These are phyloP conservation scores for Trichocladium antarcticum DNA, from an alignment of 495 filamentous ascomycete genomes.

Conservation along the genomic window DNA sequence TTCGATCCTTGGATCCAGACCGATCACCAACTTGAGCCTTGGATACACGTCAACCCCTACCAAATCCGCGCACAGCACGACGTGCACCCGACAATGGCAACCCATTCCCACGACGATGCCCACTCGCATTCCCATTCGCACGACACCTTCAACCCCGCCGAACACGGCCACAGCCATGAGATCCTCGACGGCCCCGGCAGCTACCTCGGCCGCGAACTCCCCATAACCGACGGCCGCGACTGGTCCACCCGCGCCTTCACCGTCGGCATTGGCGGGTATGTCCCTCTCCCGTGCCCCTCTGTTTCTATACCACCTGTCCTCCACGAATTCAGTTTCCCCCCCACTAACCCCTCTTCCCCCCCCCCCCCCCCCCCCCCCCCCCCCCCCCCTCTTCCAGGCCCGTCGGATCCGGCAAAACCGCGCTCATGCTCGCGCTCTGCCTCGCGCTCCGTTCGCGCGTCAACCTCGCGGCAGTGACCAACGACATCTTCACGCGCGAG, in stretches of 20 bases:
- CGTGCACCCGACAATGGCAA: constrained; percentile 7
- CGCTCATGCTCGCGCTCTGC: constrained; percentile 86
- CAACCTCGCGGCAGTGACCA: constrained; percentile 90
- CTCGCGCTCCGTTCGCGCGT: constrained; percentile 52
- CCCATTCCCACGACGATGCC: constrained; percentile 24
- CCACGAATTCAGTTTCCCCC: too few species aligned
- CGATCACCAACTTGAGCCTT: too few species aligned
- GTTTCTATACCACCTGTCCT: background rate
- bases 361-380: too few species aligned
- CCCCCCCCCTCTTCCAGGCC: too few species aligned
- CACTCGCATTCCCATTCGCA: constrained; percentile 39
- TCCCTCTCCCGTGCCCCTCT: constrained; percentile 4
- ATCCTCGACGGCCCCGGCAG: constrained; percentile 91
- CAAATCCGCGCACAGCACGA: background rate
- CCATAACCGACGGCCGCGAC: constrained; percentile 72
- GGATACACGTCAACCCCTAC: background rate
- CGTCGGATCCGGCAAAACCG: constrained; percentile 95
- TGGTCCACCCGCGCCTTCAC: constrained; percentile 92
- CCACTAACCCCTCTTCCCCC: too few species aligned
- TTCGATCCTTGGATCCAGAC: too few species aligned
- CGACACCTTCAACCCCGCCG: constrained; percentile 47
- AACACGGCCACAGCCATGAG: constrained; percentile 93
- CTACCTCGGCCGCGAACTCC: constrained; percentile 84
- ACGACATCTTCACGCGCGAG: constrained; percentile 98
- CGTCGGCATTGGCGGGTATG: constrained; percentile 90